phyloP scores from a whole-genome alignment of 345 rosid genomes.

The Citrus unshiu region DNA sequence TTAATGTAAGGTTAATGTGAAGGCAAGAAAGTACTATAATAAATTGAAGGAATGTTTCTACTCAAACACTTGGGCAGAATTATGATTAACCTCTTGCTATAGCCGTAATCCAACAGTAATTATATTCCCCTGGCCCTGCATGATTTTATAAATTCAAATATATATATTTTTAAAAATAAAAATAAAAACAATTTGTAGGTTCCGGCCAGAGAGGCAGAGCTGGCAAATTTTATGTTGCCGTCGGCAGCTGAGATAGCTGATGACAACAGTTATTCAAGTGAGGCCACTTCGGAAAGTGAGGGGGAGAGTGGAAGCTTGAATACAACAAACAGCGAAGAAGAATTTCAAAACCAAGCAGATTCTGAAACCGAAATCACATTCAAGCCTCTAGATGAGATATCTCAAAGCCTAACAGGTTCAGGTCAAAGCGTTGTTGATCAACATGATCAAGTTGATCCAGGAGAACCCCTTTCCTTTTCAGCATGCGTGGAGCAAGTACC shows the following conservation, averaged over 20 bases:
- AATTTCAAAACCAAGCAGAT: neutral
- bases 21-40: too few relatives aligned
- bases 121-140: neutral
- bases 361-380: neutral
- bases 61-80: too few relatives aligned
- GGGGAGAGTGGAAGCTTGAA: conserved; percentile 2
- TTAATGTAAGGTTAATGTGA: too few relatives aligned
- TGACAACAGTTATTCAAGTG: neutral
- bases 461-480: conserved; percentile 1
- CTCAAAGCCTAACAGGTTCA: neutral
- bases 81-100: too few relatives aligned
- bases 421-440: conserved; percentile 1
- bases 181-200: conserved; percentile 5
- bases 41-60: too few relatives aligned
- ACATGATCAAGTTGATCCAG: neutral
- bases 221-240: neutral
- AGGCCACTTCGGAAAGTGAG: conserved; percentile 9
- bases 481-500: neutral
- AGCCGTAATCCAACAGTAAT: neutral
- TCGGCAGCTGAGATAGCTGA: conserved; percentile 3
- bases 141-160: neutral
- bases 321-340: conserved; percentile 9
- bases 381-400: neutral
- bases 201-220: neutral
- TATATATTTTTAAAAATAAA: too few relatives aligned